A percentile compares a stretch with the other conserved stretches of the same genome.
These are phyloP conservation scores for Mycena citricolor DNA, from an alignment of 1,284 basidiomycete species.

Conservation along the genomic window DNA sequence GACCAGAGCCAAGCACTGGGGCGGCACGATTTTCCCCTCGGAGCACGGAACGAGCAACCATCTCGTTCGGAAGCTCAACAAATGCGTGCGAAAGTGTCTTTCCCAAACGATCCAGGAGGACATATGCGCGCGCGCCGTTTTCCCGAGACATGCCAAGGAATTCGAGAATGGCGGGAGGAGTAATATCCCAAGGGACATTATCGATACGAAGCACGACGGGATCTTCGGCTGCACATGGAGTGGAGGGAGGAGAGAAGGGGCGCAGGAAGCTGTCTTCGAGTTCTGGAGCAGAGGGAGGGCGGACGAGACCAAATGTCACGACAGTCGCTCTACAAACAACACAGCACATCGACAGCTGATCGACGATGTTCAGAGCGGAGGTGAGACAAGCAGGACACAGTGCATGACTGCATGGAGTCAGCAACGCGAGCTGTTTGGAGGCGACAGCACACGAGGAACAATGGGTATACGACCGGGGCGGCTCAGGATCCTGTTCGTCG, in stretches of 20 bases:
- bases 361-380: conserved; percentile 79
- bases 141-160: conserved; percentile 73
- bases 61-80: conserved; percentile 63
- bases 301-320: conserved; percentile 60
- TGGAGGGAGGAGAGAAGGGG: conserved; percentile 17
- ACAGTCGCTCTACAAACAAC: conserved; percentile 71
- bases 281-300: conserved; percentile 14
- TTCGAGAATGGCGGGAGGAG: conserved; percentile 61
- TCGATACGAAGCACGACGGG: conserved; percentile 73
- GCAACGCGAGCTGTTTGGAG: conserved; percentile 54
- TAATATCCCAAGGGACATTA: conserved; percentile 86
- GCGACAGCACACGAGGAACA: conserved; percentile 54
- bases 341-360: conserved; percentile 81
- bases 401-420: conserved; percentile 70
- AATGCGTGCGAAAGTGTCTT: conserved; percentile 82
- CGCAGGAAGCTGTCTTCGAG: conserved; percentile 20
- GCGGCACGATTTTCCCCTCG: conserved; percentile 46
- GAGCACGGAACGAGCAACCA: conserved; percentile 62
- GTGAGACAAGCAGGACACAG: conserved; percentile 78
- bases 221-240: conserved; percentile 30
- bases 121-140: conserved; percentile 66
- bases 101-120: conserved; percentile 73
- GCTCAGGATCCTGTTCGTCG: conserved; percentile 21
- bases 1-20: conserved; percentile 73
- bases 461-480: conserved; percentile 5